A percentile compares a stretch with the other conserved stretches of the same genome.
These are phyloP conservation scores for Geotrichum bryndzae DNA, from an alignment of 1,139 yeast species.

Conservation along the genomic window DNA sequence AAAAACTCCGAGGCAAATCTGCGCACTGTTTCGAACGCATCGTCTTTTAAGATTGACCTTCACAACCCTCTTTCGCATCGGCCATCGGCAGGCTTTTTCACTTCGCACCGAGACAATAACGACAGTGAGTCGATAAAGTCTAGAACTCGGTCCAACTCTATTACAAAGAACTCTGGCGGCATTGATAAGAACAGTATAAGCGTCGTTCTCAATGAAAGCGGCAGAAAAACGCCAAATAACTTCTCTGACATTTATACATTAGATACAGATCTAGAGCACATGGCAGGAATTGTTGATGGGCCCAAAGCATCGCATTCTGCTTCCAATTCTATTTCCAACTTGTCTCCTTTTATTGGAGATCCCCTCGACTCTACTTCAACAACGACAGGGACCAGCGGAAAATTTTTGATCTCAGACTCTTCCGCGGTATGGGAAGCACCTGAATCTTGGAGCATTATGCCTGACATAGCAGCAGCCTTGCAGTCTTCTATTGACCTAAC, in stretches of 20 bases:
- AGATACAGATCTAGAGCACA: conserved; percentile 16
- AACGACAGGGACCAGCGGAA: conserved; percentile 14
- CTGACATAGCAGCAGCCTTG: conserved; percentile 13
- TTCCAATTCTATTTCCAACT: conserved; percentile 5
- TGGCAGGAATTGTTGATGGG: conserved; percentile 17
- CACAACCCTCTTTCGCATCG: conserved; percentile 13
- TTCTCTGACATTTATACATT: conserved; percentile 4
- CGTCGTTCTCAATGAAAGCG: neutral
- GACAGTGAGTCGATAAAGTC: neutral
- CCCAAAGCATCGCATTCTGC: conserved; percentile 8
- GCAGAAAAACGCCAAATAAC: neutral
- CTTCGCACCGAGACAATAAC: conserved; percentile 9
- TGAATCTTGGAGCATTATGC: conserved; percentile 17
- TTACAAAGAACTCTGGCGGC: neutral
- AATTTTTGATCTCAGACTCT: conserved; percentile 13
- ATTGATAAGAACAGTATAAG: neutral
- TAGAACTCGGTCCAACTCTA: neutral
- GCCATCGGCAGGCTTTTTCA: conserved; percentile 5
- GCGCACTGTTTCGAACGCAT: conserved; percentile 7
- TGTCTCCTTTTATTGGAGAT: conserved; percentile 11
- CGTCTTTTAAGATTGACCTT: conserved; percentile 7
- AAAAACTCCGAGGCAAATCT: conserved; percentile 16
- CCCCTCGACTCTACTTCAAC: conserved; percentile 16
- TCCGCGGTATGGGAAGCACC: conserved; percentile 17
- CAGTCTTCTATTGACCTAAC: conserved; percentile 6